Percentiles rank a stretch among this genome's conserved stretches.
Conservation (phyloP, 2,329 filamentous ascomycete genomes). For the Claviceps capensis region DNA sequence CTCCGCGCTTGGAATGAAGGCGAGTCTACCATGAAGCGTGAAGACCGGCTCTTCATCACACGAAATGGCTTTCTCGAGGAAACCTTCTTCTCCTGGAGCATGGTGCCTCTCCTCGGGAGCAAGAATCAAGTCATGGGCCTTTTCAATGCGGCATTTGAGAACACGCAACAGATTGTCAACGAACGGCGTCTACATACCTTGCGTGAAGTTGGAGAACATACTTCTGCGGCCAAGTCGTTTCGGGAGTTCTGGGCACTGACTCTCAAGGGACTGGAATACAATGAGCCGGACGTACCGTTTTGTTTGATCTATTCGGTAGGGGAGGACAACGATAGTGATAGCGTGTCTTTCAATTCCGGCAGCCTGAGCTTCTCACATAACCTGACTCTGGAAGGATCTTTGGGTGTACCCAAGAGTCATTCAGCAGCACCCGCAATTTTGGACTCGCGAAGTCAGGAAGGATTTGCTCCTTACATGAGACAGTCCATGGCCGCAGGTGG, state of each 20-base stretch:
- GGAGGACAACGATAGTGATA: constrained; percentile 20
- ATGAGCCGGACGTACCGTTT: constrained; percentile 45
- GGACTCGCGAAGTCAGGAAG: constrained; percentile 22
- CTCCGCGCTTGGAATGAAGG: constrained; percentile 51
- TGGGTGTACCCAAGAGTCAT: constrained; percentile 32
- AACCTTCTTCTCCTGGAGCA: constrained; percentile 68
- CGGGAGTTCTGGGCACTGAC: constrained; percentile 61
- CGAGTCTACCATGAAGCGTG: constrained; percentile 69
- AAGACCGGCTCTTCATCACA: constrained; percentile 59
- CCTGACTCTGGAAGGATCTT: constrained; percentile 32
- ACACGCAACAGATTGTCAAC: constrained; percentile 61
- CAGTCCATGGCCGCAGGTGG: constrained; percentile 21
- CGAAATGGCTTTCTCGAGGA: constrained; percentile 60
- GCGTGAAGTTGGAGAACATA: constrained; percentile 61
- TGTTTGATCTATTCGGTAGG: constrained; percentile 38
- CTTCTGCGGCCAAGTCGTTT: constrained; percentile 55
- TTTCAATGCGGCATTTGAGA: constrained; percentile 70
- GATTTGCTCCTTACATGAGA: constrained; percentile 26
- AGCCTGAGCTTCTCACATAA: constrained; percentile 46
- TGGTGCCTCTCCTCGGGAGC: constrained; percentile 60
- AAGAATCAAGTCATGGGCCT: constrained; percentile 61
- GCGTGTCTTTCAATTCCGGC: constrained; percentile 49
- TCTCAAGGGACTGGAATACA: constrained; percentile 52
- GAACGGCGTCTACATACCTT: constrained; percentile 66
- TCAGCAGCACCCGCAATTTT: constrained; percentile 25